Evolutionary conservation across 176 grass and related monocot genomes (phyloP), one percentile per base, ranked within the genome.

Genomic region (Secale cereale): DNA sequence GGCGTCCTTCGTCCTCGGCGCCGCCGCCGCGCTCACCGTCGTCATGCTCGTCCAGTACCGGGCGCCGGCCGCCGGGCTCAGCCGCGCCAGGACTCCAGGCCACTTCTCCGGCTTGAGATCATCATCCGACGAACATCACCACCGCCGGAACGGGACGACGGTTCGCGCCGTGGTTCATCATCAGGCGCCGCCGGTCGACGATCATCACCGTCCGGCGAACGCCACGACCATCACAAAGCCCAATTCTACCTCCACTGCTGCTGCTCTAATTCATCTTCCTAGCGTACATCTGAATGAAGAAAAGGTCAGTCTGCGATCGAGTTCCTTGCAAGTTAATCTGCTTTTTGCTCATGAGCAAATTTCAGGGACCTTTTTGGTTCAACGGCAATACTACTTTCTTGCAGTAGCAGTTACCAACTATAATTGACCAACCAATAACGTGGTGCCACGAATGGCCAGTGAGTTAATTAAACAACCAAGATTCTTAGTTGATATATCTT

Each of bases 1-100:
- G 59, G 85, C 29, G 45, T 87, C 85, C 4, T 90, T 90, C 60
- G 45, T 76, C 41, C 60, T 90, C 17, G 89, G 89, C 60, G 78
- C 45, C 59, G 85, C 41, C 10, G 80, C 80, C 2, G 54, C 80
- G 60, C 85, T 87, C 74, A 80, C 80, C 85, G 22, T 83, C 36
- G 45, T 90, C 3, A 39, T 90, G 67, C 59, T 90, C 59, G 46
- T 86, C 54, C 88, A 90, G 65, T 52, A 78, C 71, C 78, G 43
- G 52, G 43, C 79, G 19, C 72, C 60, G 33, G 84, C 83, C 0
- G 73, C 48, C 2, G 88, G 82, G 10, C 76, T 83, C 74, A 28
- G 8, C 87, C 67, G 59, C 0, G 15, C 74, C 40, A 77, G 36
- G 63, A 14, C 30, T 14, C 26, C 23, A 4, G 32, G 8, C 10